Evolutionary conservation across 1,284 basidiomycete species (phyloP).

Genomic region (Macrocystidia cucumis): DNA sequence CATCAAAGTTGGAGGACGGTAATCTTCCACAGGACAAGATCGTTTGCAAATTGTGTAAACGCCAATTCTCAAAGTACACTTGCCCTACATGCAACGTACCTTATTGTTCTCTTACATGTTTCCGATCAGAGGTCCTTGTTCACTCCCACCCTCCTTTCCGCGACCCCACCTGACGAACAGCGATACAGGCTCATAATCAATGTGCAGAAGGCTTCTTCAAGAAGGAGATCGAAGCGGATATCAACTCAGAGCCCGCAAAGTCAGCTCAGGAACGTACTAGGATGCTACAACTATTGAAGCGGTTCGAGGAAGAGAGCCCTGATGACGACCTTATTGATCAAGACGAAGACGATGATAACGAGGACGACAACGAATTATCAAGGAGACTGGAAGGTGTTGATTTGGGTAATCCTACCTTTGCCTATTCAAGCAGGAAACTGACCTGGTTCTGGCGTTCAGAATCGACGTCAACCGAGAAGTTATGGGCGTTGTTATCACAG

Average conservation of each 20-base stretch:
- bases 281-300: conserved; percentile 64
- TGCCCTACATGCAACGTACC: conserved; percentile 75
- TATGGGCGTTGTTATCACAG: conserved; percentile 58
- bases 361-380: conserved; percentile 40
- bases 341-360: conserved; percentile 31
- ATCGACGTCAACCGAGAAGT: conserved; percentile 41
- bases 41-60: conserved; percentile 30
- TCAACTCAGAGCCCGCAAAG: conserved; percentile 44
- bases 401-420: conserved; percentile 35
- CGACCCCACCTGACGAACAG: conserved; percentile 2
- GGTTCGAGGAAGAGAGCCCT: conserved; percentile 56
- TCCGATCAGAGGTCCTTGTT: conserved; percentile 55
- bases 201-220: conserved; percentile 77
- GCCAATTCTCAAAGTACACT: conserved; percentile 71
- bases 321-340: conserved; percentile 21
- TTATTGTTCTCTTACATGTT: conserved; percentile 76
- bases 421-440: conserved; percentile 1
- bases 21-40: conserved; percentile 19
- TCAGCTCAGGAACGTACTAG: conserved; percentile 43
- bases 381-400: conserved; percentile 48
- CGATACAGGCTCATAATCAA: conserved; percentile 47
- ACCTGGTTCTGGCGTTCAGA: conserved; percentile 27
- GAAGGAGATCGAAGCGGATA: conserved; percentile 57
- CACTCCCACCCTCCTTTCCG: neutral
- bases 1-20: too few relatives aligned